Base-by-base conservation (phyloP, 176 grass and related monocot genomes). In the Juncus effusus region DNA sequence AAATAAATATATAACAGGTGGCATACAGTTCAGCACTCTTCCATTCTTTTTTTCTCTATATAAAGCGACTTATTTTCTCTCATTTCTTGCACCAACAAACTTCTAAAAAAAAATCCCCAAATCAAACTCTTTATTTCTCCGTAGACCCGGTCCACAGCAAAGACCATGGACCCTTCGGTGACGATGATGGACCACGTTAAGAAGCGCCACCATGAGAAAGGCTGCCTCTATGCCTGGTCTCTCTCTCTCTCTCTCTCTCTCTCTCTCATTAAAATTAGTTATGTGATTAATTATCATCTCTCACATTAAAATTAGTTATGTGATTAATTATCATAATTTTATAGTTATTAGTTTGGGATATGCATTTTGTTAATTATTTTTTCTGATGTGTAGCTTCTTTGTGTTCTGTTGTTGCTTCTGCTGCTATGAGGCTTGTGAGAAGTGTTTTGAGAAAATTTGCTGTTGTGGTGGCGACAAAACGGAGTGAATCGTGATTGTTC, bases 201-300 rank as follows among this genome's bases (percentile, higher is more conserved):
- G 75, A 90, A 77, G 77, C 79, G 86, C 41, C 86, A 87, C 0
- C 56, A 84, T 3, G 86, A 90, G 67, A 89, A 95, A 78, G 90
- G 86, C 37, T 82, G 88, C 72, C 57, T 90, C 54, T 87, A 95
- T 54, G 80, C 86, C 28, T 87, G 86, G 86, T 95, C 53, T 79
- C 80, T 64, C 39, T 64, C 39, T 64, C 28, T 15, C 28, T 35
- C 36, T 35, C 6, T 28, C 19, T 42, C 56, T 60, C 56, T 60
- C 1, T 60, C 6, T 28, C 56, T 55, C 10, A 55, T 12, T 54
- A 11, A n/a, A 54, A n/a, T n/a, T 28, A 28, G 19, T 55, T 3
- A 55, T 10, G 6, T 0, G 12, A 59, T 19, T 19, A 0, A 45
- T 45, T 9, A 47, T 47, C 44, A 47, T 47, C 12, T 55, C 13